These are phyloP conservation scores for Paracoccidioides brasiliensis DNA, from an alignment of 2,329 filamentous ascomycete genomes.

Conservation along the genomic window DNA sequence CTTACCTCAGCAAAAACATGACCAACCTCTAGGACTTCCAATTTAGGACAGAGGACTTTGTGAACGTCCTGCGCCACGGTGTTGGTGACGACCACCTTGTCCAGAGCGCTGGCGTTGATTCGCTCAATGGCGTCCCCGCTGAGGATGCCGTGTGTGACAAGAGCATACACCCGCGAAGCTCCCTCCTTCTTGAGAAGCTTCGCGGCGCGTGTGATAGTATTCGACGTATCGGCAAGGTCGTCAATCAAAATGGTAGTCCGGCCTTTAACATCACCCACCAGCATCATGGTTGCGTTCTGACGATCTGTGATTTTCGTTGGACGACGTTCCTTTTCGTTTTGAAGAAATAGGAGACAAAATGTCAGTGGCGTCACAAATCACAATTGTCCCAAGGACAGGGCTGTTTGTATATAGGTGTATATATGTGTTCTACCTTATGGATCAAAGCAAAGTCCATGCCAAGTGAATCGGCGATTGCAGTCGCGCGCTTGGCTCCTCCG, in stretches of 20 bases:
- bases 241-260: constrained; percentile 83
- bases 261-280: constrained; percentile 73
- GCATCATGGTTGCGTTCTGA: constrained; percentile 76
- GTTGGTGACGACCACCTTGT: constrained; percentile 92
- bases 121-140: constrained; percentile 89
- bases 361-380: too few species aligned
- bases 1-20: constrained; percentile 74
- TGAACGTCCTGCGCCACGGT: constrained; percentile 83
- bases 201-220: constrained; percentile 90
- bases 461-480: constrained; percentile 82
- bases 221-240: constrained; percentile 88
- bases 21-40: constrained; percentile 84
- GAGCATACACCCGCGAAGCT: constrained; percentile 77
- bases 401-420: neutral
- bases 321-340: constrained; percentile 57
- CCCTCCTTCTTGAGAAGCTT: constrained; percentile 92
- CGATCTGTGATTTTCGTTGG: constrained; percentile 78
- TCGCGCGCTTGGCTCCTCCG: constrained; percentile 89
- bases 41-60: constrained; percentile 62
- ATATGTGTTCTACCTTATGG: constrained; percentile 61
- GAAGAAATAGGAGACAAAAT: neutral
- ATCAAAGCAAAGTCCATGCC: constrained; percentile 95
- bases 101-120: constrained; percentile 83
- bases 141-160: constrained; percentile 89
- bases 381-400: too few species aligned